Percentiles rank a stretch among this genome's conserved stretches.
Evolutionary conservation across 2,329 filamentous ascomycete genomes (phyloP).

Genomic region (Aotearoamyces nothofagi): DNA sequence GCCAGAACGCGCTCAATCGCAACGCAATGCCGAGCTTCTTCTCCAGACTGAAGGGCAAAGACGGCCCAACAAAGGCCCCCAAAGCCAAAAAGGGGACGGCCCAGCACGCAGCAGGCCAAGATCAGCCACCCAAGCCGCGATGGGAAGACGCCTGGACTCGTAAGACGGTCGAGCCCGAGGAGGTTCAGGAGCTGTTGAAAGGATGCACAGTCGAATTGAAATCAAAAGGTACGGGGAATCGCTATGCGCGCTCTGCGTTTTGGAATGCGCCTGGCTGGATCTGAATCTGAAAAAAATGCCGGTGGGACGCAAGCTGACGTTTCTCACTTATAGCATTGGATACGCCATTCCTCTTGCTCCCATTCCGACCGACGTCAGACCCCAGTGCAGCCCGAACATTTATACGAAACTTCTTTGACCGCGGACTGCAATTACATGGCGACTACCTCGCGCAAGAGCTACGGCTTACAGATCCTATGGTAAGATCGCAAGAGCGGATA

Average conservation of each 20-base stretch:
- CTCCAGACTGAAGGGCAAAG: conserved; percentile 48
- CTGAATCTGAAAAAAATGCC: too few relatives aligned
- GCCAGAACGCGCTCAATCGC: too few relatives aligned
- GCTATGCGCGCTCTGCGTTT: too few relatives aligned
- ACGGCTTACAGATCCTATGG: conserved; percentile 86
- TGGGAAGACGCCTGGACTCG: conserved; percentile 86
- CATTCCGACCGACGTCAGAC: conserved; percentile 87
- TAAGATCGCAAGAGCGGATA: conserved; percentile 27
- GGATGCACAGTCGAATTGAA: conserved; percentile 87
- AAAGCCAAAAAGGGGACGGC: conserved; percentile 52
- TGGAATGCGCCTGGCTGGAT: conserved; percentile 1
- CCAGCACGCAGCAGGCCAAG: conserved; percentile 31
- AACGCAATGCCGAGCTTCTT: conserved; percentile 19
- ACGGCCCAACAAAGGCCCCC: conserved; percentile 35
- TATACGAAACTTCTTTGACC: conserved; percentile 80
- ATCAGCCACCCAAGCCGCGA: conserved; percentile 50
- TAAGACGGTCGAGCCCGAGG: conserved; percentile 69
- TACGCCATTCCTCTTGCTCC: conserved; percentile 81
- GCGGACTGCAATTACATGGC: conserved; percentile 46
- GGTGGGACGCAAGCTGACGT: background rate
- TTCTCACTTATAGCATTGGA: conserved; percentile 54
- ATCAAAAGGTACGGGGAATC: conserved; percentile 57
- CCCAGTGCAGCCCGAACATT: conserved; percentile 86
- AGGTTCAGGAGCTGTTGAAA: conserved; percentile 75
- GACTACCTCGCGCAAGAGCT: conserved; percentile 70